These are phyloP conservation scores for Pelargonium fulgidum DNA, from an alignment of 441 rosid genomes.

Conservation along the genomic window DNA sequence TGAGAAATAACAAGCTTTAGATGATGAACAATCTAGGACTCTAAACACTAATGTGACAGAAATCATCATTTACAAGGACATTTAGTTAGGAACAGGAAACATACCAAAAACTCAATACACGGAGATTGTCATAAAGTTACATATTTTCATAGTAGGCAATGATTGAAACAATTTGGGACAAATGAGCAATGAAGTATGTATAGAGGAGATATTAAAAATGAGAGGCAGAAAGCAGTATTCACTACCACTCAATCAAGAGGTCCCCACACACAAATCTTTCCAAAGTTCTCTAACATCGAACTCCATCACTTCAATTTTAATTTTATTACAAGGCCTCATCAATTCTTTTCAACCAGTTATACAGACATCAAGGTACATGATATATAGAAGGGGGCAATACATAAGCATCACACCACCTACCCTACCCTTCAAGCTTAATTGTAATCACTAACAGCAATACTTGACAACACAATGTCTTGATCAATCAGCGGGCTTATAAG, in stretches of 20 bases:
- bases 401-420: background rate
- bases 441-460: background rate
- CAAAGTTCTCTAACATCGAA: background rate
- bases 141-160: background rate
- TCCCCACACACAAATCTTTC: background rate
- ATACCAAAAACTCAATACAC: too few relatives aligned
- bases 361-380: background rate
- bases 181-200: background rate
- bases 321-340: background rate
- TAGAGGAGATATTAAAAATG: background rate
- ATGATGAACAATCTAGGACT: constrained; percentile 14
- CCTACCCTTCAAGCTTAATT: background rate
- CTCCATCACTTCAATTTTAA: background rate
- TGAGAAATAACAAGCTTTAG: constrained; percentile 16
- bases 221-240: background rate
- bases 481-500: background rate
- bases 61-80: background rate
- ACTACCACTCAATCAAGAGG: background rate
- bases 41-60: constrained; percentile 20
- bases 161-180: too few relatives aligned
- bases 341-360: background rate
- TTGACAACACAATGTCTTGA: background rate
- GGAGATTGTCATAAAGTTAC: background rate
- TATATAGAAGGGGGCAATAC: background rate
- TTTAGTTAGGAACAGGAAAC: background rate